Conservation (phyloP, 75 land plant species). For the Pinus tabuliformis region DNA sequence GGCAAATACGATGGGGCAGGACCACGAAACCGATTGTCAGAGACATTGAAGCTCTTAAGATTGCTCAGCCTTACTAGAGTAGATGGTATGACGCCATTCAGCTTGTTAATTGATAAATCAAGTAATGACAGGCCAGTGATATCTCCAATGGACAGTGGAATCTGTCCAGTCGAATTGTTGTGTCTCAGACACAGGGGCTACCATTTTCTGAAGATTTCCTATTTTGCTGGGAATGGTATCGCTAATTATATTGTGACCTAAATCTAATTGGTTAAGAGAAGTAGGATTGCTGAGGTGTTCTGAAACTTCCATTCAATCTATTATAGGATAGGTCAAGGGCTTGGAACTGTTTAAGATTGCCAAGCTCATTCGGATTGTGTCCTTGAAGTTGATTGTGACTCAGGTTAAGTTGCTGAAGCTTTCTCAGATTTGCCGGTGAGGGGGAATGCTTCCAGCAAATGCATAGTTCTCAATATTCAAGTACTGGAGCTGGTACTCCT, state of each 20-base stretch:
- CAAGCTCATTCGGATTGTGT: constrained; percentile 49
- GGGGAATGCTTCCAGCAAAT: constrained; percentile 39
- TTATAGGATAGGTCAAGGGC: constrained; percentile 60
- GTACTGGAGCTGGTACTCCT: constrained; percentile 21
- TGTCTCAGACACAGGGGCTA: constrained; percentile 31
- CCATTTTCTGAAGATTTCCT: constrained; percentile 34
- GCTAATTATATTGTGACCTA: constrained; percentile 41
- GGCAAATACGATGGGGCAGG: constrained; percentile 45
- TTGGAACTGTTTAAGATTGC: constrained; percentile 27
- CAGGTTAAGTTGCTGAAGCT: constrained; percentile 32
- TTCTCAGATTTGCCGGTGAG: constrained; percentile 20
- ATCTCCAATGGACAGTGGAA: constrained; percentile 40
- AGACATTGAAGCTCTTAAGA: constrained; percentile 60
- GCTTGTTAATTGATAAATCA: constrained; percentile 57
- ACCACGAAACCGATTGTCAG: constrained; percentile 69
- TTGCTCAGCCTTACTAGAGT: constrained; percentile 30
- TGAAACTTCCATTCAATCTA: constrained; percentile 44
- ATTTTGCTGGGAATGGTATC: constrained; percentile 32
- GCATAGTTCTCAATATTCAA: constrained; percentile 37
- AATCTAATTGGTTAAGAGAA: constrained; percentile 34
- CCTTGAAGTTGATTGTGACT: constrained; percentile 51
- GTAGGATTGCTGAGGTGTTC: constrained; percentile 42
- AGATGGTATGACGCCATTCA: constrained; percentile 55
- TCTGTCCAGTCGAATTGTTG: constrained; percentile 38
- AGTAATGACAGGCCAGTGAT: constrained; percentile 29